Evolutionary conservation across 176 grass and related monocot species (phyloP), one percentile per base, ranked within the genome.

Genomic region (Otatea glauca): DNA sequence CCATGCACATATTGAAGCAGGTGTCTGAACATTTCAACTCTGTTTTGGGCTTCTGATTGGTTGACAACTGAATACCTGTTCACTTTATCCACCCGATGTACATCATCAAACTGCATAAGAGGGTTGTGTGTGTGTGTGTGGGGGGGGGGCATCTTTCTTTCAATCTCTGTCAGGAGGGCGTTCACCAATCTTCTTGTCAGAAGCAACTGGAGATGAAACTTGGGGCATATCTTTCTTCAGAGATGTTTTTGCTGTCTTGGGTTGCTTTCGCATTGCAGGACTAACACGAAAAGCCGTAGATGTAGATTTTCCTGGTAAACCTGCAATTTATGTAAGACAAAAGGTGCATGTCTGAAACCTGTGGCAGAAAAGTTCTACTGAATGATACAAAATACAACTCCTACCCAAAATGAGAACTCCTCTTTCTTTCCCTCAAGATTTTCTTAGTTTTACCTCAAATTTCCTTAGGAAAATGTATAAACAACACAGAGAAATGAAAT

Each of bases 51-150:
- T 86, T 94, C 89, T 64, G 80, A 86, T 83, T 92, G 83, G 49
- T 80, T 94, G 37, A 87, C 85, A 23, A 97, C 60, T 7, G 92
- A 88, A 44, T 68, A 75, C 43, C 74, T 92, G 74, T 90, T 97
- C 51, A 82, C 75, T 82, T 94, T 97, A 29, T 78, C 92, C 53
- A 94, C 88, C 42, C 79, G 70, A 17, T 85, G 79, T 74, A 63
- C 60, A 86, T 94, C 88, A 88, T 94, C 94, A 72, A 92, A 88
- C 59, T 97, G 94, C 85, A 97, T 92, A 44, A 83, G 64, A 62
- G 92, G 88, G 43, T 91, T 87, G 29, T 29, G 29, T 29, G 29
- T 29, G 29, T 29, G 29, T 29, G 29, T 29, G 29, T 29, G 29
- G 1, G 29, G 29, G 29, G 70, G 83, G 85, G 39, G 67, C 53